Evolutionary conservation across 441 rosid species (phyloP).

Genomic region (Aquilaria agallochum): DNA sequence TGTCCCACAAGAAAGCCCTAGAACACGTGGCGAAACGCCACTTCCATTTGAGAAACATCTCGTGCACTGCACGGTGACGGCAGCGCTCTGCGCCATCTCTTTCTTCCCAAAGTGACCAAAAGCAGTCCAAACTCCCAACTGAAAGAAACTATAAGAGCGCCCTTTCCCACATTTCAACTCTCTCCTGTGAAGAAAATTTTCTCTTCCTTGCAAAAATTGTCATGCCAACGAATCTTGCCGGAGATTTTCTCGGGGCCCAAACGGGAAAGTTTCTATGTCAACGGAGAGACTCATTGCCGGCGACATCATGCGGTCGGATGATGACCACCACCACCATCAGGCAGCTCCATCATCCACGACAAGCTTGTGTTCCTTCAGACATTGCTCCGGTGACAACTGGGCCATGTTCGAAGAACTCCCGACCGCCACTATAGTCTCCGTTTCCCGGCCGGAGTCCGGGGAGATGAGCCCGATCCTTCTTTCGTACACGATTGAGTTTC

Average conservation of each 20-base stretch:
- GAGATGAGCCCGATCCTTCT: conserved; percentile 70
- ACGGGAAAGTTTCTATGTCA: conserved; percentile 27
- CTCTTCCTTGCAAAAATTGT: not conserved
- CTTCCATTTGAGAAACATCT: not conserved
- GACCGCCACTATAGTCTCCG: conserved; percentile 44
- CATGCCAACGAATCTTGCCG: conserved; percentile 19
- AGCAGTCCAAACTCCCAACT: not conserved
- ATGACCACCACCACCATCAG: conserved; percentile 16
- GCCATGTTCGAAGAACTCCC: conserved; percentile 62
- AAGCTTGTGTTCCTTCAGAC: conserved; percentile 10
- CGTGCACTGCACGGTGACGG: not conserved
- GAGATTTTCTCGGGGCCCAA: conserved; percentile 5
- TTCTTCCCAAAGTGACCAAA: conserved; percentile 15
- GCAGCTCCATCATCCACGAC: conserved; percentile 15
- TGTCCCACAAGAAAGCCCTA: not conserved
- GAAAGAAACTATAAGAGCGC: conserved; percentile 8
- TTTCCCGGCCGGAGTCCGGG: conserved; percentile 53
- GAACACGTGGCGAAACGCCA: not conserved
- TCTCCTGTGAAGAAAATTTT: not conserved
- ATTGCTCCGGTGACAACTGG: conserved; percentile 9
- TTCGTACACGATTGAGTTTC: conserved; percentile 64
- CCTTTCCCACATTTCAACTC: conserved; percentile 3
- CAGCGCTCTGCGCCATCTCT: not conserved
- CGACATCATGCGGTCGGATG: conserved; percentile 31
- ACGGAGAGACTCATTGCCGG: conserved; percentile 50